A percentile compares a stretch with the other conserved stretches of the same genome.
phyloP scores from a whole-genome alignment of 352 stramenopile genomes.

The Globisporangium splendens region DNA sequence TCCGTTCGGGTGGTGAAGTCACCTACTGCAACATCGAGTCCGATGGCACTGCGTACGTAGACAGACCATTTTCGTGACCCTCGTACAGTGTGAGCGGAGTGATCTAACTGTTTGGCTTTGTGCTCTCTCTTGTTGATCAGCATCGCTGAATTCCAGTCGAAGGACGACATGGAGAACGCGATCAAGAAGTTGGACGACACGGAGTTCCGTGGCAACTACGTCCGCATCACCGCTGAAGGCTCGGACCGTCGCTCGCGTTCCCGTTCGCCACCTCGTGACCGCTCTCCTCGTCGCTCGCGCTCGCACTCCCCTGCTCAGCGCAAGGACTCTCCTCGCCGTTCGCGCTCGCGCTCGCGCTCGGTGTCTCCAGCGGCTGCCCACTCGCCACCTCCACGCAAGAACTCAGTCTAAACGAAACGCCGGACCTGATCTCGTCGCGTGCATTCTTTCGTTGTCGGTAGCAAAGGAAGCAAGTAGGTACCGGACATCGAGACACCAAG shows the following conservation, averaged over 20 bases:
- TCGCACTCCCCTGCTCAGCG: conserved; percentile 62
- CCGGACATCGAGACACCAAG: neutral
- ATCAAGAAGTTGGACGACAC: conserved; percentile 87
- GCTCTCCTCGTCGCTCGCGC: conserved; percentile 63
- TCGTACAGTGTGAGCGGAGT: neutral
- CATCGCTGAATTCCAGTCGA: conserved; percentile 74
- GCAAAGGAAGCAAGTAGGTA: neutral
- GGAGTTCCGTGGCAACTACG: conserved; percentile 83
- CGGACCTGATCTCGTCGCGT: neutral
- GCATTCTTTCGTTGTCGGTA: neutral
- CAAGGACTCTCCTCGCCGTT: conserved; percentile 64
- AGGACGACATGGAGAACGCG: conserved; percentile 82
- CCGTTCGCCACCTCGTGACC: conserved; percentile 51
- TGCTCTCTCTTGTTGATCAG: conserved; percentile 20
- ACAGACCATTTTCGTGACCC: no score
- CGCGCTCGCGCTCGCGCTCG: conserved; percentile 67
- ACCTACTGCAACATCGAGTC: conserved; percentile 83
- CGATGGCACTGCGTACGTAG: conserved; percentile 77
- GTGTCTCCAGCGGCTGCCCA: conserved; percentile 42
- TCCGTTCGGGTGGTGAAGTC: conserved; percentile 79
- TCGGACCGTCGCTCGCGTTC: conserved; percentile 44
- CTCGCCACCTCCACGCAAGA: conserved; percentile 62
- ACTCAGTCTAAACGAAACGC: conserved; percentile 55
- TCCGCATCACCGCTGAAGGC: conserved; percentile 58
- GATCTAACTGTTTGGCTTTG: neutral